Evolutionary conservation across 768 basidiomycete species (phyloP).

Genomic region (Mycena latifolia): DNA sequence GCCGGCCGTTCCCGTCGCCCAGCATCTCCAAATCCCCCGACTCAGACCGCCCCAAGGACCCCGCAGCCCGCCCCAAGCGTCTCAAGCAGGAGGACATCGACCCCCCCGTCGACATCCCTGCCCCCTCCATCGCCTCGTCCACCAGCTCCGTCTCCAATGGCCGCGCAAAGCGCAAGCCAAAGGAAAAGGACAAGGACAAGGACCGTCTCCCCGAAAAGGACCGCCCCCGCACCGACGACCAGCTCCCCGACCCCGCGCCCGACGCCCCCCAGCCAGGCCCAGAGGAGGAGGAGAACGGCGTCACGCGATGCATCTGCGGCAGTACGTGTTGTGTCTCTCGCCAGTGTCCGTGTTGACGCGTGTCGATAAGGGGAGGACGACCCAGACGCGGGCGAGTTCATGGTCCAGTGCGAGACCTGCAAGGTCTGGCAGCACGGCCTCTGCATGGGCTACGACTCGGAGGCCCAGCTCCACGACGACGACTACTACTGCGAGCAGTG

Average conservation of each 20-base stretch:
- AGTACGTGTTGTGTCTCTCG: constrained; percentile 58
- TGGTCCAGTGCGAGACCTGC: constrained; percentile 98
- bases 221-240: constrained; percentile 39
- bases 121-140: constrained; percentile 48
- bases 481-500: constrained; percentile 97
- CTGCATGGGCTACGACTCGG: constrained; percentile 93
- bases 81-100: constrained; percentile 83
- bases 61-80: constrained; percentile 63
- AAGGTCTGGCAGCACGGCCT: constrained; percentile 98
- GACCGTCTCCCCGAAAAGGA: constrained; percentile 58
- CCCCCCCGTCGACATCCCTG: constrained; percentile 66
- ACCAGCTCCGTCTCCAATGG: constrained; percentile 43
- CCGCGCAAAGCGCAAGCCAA: constrained; percentile 54
- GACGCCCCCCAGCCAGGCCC: constrained; percentile 56
- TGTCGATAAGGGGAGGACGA: constrained; percentile 69
- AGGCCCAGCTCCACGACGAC: constrained; percentile 76
- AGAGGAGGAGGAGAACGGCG: constrained; percentile 71
- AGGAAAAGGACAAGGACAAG: constrained; percentile 77
- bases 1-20: constrained; percentile 50
- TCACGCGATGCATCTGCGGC: constrained; percentile 91
- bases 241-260: constrained; percentile 36
- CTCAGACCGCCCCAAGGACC: constrained; percentile 49
- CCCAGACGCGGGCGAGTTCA: constrained; percentile 91
- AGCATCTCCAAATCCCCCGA: constrained; percentile 55
- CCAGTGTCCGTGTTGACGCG: constrained; percentile 36